phyloP scores from a whole-genome alignment of 352 stramenopile species.

The Lagenidium sp. region DNA sequence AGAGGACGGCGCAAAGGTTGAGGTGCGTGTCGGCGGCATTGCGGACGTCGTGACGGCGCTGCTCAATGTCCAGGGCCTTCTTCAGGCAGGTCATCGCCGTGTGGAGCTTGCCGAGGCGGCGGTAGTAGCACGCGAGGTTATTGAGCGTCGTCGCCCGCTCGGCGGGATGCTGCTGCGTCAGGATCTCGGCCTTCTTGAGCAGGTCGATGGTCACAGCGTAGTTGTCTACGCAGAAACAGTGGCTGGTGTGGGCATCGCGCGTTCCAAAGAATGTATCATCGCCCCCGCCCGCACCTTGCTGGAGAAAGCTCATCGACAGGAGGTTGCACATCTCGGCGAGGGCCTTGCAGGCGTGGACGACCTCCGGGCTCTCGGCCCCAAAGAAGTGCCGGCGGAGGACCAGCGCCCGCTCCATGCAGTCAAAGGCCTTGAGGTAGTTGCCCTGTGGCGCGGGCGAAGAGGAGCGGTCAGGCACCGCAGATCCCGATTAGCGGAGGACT shows the following conservation, averaged over 20 bases:
- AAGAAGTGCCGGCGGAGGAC: constrained; percentile 91
- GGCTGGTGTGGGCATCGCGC: neutral
- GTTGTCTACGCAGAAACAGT: no score
- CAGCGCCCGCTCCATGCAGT: constrained; percentile 89
- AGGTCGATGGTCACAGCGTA: constrained; percentile 88
- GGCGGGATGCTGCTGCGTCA: constrained; percentile 74
- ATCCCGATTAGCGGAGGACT: no score
- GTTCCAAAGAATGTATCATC: neutral
- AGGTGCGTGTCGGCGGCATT: constrained; percentile 90
- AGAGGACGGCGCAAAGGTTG: constrained; percentile 91
- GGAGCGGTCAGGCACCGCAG: neutral
- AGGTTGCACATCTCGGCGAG: constrained; percentile 93
- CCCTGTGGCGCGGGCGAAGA: constrained; percentile 25
- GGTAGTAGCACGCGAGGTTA: constrained; percentile 92
- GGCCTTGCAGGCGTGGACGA: constrained; percentile 77
- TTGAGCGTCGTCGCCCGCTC: constrained; percentile 90
- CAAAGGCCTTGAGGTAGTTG: constrained; percentile 89
- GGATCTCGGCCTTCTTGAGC: constrained; percentile 90
- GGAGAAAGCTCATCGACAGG: constrained; percentile 90
- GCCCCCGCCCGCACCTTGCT: constrained; percentile 40
- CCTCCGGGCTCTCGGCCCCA: constrained; percentile 81
- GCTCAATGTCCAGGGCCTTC: constrained; percentile 86
- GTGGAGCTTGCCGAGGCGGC: constrained; percentile 82
- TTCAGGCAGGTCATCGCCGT: constrained; percentile 88
- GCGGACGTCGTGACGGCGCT: constrained; percentile 42